Base-by-base conservation (phyloP, 1,139 yeast species). In the Komagataea norvegica region DNA sequence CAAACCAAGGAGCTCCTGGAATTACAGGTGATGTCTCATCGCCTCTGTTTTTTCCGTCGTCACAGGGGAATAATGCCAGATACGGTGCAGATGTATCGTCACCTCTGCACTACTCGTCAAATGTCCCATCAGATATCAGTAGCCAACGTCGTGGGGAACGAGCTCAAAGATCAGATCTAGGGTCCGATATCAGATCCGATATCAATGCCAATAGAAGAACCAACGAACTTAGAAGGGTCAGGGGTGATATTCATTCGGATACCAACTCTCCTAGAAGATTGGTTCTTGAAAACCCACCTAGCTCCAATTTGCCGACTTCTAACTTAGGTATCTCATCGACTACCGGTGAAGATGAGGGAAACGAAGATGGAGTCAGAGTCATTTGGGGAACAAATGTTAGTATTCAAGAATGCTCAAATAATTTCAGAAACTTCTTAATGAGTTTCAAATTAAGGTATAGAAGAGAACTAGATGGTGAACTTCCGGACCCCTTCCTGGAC, bases 351-450 rank as follows among this genome's bases (percentile, higher is more conserved):
- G 55, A 57, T 8, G 54, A 51, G 8, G 55, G 57, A 7, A 67
- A 65, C 36, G 47, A 41, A 6, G 68, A 66, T 35, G 79, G 95
- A 1, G 77, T 80, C 24, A 75, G 95, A 55, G 95, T 91, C 40
- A 89, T 91, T 54, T 91, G 99, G 99, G 99, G 99, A 60, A 91
- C 99, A 2, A 89, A 91, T 57, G 96, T 91, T 22, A 83, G 94
- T 29, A 88, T 93, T 52, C 85, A 79, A 53, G 96, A 91, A 55
- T 81, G 91, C 52, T 75, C 86, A 37, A 80, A 77, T 48, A 71
- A 74, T 36, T 91, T 91, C 64, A 72, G 94, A 47, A 82, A 81
- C 47, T 93, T 91, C 51, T 65, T 91, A 53, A 79, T 84, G 77
- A 75, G 83, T 17, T 91, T 87, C 70, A 86, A 86, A 58, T 67